Conservation (phyloP, 2,329 filamentous ascomycete species). For the Aschersonia sp. region DNA sequence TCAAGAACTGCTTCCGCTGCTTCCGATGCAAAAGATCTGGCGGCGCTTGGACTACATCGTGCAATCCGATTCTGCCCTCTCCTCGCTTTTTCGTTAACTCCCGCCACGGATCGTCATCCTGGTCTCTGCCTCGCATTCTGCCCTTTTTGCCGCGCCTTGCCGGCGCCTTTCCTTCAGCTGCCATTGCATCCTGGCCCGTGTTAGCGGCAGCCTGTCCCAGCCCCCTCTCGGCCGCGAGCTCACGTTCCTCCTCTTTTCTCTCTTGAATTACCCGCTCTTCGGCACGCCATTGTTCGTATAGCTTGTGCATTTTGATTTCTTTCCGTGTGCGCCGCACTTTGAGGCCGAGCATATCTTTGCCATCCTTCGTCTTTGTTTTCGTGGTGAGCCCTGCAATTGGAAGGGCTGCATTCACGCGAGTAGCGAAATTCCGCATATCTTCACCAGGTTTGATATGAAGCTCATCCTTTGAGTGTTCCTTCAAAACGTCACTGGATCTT, state of each 20-base stretch:
- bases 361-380: conserved; percentile 40
- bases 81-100: conserved; percentile 54
- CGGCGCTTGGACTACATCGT: conserved; percentile 58
- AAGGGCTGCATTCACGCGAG: conserved; percentile 71
- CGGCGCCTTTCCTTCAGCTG: conserved; percentile 28
- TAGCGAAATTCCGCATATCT: conserved; percentile 63
- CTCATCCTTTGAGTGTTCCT: conserved; percentile 17
- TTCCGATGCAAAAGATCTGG: conserved; percentile 54
- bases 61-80: conserved; percentile 33
- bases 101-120: conserved; percentile 62
- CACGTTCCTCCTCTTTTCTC: conserved; percentile 49
- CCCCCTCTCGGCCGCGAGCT: conserved; percentile 48
- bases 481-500: conserved; percentile 8
- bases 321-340: conserved; percentile 65
- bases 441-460: conserved; percentile 75
- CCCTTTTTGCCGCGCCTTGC: conserved; percentile 9
- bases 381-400: conserved; percentile 58
- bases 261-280: conserved; percentile 50
- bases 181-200: conserved; percentile 17
- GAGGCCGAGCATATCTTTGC: conserved; percentile 48
- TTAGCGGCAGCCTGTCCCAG: conserved; percentile 41
- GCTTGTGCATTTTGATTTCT: conserved; percentile 68
- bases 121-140: conserved; percentile 27
- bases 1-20: conserved; percentile 16
- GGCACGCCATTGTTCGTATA: conserved; percentile 64